Conservation (phyloP, 805 yeast species). For the Monosporozyma aerobia region DNA sequence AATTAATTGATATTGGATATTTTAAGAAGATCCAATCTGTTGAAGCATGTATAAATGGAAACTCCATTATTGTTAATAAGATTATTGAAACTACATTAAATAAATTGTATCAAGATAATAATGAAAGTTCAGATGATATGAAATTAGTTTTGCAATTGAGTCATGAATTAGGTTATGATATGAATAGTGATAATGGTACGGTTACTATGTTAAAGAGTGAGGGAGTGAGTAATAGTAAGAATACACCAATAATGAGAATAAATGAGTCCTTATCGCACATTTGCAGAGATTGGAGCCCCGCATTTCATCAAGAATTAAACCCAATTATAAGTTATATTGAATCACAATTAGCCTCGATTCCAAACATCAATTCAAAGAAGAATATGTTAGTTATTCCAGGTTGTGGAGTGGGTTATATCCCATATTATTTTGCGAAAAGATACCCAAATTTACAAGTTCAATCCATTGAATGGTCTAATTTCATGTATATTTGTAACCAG, state of each 20-base stretch:
- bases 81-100: not conserved
- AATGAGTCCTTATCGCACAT: slow-evolving; percentile 63
- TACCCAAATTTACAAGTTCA: slow-evolving; percentile 44
- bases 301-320: slow-evolving; percentile 39
- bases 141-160: not conserved
- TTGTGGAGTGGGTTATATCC: slow-evolving; percentile 72
- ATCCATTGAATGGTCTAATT: slow-evolving; percentile 65
- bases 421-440: slow-evolving; percentile 45
- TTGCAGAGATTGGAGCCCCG: slow-evolving; percentile 65
- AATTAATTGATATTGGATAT: slow-evolving; percentile 5
- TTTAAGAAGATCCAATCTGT: slow-evolving; percentile 1
- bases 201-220: not conserved
- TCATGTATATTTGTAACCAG: slow-evolving; percentile 65
- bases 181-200: not conserved
- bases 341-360: slow-evolving; percentile 29
- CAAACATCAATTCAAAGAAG: slow-evolving; percentile 22
- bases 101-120: not conserved
- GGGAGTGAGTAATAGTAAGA: not conserved
- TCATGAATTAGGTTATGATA: slow-evolving; percentile 15
- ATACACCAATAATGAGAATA: not conserved
- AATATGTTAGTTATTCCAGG: slow-evolving; percentile 74
- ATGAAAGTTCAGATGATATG: too few relatives aligned
- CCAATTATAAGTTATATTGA: slow-evolving; percentile 48
- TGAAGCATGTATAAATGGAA: not conserved
- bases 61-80: not conserved